These are phyloP conservation scores for Agaricales sp. DNA, from an alignment of 1,284 basidiomycete species.

Conservation along the genomic window DNA sequence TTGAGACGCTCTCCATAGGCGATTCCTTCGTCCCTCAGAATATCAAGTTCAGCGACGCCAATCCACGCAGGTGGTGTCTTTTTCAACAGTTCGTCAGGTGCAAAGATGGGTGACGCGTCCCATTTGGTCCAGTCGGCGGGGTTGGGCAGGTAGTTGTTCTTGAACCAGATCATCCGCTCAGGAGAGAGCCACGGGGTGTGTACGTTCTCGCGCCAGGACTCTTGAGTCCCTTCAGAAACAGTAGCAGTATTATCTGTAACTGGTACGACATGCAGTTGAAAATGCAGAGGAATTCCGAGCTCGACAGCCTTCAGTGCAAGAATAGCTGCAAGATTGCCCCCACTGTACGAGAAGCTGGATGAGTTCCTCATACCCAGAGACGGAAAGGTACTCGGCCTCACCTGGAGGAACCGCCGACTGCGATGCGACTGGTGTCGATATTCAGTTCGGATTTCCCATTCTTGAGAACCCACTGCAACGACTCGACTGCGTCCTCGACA, in stretches of 20 bases:
- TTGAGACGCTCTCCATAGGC: conserved; percentile 53
- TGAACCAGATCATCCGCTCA: conserved; percentile 65
- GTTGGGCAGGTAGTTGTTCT: conserved; percentile 56
- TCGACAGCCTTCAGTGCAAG: conserved; percentile 52
- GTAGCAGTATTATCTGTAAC: conserved; percentile 63
- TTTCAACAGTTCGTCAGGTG: conserved; percentile 41
- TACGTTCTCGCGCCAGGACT: conserved; percentile 49
- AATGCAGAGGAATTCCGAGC: conserved; percentile 36
- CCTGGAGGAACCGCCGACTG: conserved; percentile 65
- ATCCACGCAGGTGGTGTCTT: conserved; percentile 52
- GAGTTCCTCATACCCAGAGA: background rate
- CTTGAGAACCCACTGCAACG: conserved; percentile 50
- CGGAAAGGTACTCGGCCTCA: conserved; percentile 17
- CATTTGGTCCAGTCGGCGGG: conserved; percentile 47
- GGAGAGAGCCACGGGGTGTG: conserved; percentile 51
- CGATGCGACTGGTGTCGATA: conserved; percentile 32
- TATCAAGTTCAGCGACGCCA: conserved; percentile 55
- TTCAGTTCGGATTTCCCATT: conserved; percentile 29
- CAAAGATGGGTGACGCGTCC: conserved; percentile 62
- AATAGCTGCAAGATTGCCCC: conserved; percentile 63
- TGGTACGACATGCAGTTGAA: conserved; percentile 61
- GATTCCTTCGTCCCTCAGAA: conserved; percentile 57
- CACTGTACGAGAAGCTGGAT: conserved; percentile 33
- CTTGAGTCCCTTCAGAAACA: conserved; percentile 25
- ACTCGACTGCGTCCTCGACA: conserved; percentile 60